Evolutionary conservation across 2,329 filamentous ascomycete genomes (phyloP).

Genomic region (Aotearoamyces nothofagi): DNA sequence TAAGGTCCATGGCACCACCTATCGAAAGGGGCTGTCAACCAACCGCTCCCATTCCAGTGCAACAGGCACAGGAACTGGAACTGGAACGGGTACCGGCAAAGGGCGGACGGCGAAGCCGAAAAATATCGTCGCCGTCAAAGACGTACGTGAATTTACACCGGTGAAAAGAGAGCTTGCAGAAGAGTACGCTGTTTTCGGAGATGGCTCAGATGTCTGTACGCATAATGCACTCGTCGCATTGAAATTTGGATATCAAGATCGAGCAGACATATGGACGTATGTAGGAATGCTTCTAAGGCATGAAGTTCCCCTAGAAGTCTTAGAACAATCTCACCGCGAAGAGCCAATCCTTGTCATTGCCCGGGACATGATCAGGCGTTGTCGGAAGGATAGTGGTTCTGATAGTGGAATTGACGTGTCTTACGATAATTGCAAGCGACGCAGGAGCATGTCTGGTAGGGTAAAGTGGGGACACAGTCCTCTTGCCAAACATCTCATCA

Average conservation of each 20-base stretch:
- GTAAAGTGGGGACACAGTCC: slow-evolving; percentile 57
- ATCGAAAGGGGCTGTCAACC: slow-evolving; percentile 15
- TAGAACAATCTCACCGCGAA: slow-evolving; percentile 35
- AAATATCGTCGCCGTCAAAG: slow-evolving; percentile 60
- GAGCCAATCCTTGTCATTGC: slow-evolving; percentile 51
- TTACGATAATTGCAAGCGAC: slow-evolving; percentile 20
- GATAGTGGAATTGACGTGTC: slow-evolving; percentile 31
- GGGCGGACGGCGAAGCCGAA: slow-evolving; percentile 27
- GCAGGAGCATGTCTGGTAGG: slow-evolving; percentile 31
- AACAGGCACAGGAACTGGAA: slow-evolving; percentile 40
- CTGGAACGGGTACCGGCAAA: slow-evolving; percentile 20
- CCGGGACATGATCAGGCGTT: slow-evolving; percentile 34
- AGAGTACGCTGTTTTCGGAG: slow-evolving; percentile 72
- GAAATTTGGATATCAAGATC: slow-evolving; percentile 51
- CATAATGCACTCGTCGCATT: slow-evolving; percentile 72
- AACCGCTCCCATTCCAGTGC: slow-evolving; percentile 25
- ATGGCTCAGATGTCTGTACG: slow-evolving; percentile 64
- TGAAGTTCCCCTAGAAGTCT: slow-evolving; percentile 55
- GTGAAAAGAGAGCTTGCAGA: slow-evolving; percentile 63
- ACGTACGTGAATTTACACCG: slow-evolving; percentile 57
- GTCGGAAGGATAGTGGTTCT: slow-evolving; percentile 22
- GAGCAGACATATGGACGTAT: slow-evolving; percentile 75
- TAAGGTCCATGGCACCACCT: slow-evolving; percentile 10
- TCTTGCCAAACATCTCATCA: slow-evolving; percentile 43
- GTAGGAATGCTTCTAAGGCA: slow-evolving; percentile 63